phyloP scores from a whole-genome alignment of 352 stramenopile species.

The Globisporangium orthogonon region DNA sequence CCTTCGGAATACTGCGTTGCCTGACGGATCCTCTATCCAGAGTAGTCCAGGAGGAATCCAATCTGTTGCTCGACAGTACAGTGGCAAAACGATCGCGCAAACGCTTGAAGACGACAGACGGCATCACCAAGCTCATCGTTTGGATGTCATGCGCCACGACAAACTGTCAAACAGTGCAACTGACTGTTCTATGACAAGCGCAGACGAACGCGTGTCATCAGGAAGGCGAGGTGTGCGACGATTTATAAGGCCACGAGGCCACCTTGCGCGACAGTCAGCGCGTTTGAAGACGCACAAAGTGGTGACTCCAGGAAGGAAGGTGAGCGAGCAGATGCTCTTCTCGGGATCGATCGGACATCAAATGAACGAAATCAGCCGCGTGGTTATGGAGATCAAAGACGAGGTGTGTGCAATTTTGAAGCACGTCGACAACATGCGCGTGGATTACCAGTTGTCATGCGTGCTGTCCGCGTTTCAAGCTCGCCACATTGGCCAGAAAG shows the following conservation, averaged over 20 bases:
- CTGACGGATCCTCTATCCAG: conserved; percentile 17
- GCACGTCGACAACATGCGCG: conserved; percentile 44
- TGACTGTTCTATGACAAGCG: neutral
- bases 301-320: neutral
- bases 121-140: neutral
- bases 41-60: conserved; percentile 1
- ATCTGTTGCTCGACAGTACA: conserved; percentile 20
- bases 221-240: neutral
- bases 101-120: neutral
- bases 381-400: conserved; percentile 75
- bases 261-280: neutral
- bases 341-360: conserved; percentile 19
- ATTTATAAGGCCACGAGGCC: neutral
- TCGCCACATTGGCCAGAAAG: conserved; percentile 16
- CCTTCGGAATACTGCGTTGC: conserved; percentile 30
- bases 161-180: neutral
- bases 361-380: conserved; percentile 33
- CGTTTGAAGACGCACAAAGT: neutral
- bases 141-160: neutral
- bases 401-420: conserved; percentile 59
- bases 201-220: neutral
- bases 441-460: conserved; percentile 63
- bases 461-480: conserved; percentile 38
- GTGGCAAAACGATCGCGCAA: conserved; percentile 9
- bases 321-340: neutral